Percentiles rank a stretch among this genome's conserved stretches.
These are phyloP conservation scores for Fusarium scirpi DNA, from an alignment of 2,329 filamentous ascomycete species.

Conservation along the genomic window DNA sequence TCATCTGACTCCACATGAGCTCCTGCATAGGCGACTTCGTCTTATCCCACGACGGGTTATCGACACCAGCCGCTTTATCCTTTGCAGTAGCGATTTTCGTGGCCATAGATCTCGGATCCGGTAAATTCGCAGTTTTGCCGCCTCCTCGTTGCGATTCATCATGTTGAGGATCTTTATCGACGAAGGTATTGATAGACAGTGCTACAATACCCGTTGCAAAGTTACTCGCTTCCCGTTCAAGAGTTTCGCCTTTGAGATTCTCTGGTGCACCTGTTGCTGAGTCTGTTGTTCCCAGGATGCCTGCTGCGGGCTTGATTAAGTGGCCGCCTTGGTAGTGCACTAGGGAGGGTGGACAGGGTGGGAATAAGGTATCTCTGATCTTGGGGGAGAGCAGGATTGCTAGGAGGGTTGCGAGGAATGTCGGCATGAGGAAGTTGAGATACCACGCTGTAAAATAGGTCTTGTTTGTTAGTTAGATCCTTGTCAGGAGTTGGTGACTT, in stretches of 20 bases:
- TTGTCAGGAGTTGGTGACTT: accelerated
- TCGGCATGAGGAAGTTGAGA: conserved; percentile 73
- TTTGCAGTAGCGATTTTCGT: conserved; percentile 57
- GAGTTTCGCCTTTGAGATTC: conserved; percentile 81
- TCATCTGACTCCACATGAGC: conserved; percentile 79
- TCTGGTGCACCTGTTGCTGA: conserved; percentile 83
- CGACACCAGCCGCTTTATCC: conserved; percentile 59
- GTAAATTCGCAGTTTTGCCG: conserved; percentile 49
- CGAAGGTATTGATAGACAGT: conserved; percentile 73
- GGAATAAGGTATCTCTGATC: conserved; percentile 72
- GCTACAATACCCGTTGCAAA: conserved; percentile 73
- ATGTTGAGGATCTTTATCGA: conserved; percentile 76
- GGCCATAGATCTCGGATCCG: conserved; percentile 48
- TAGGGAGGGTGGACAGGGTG: conserved; percentile 78
- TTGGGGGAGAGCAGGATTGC: conserved; percentile 73
- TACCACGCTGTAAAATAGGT: conserved; percentile 73
- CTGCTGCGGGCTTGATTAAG: conserved; percentile 78
- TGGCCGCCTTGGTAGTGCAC: conserved; percentile 75
- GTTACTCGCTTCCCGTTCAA: conserved; percentile 82
- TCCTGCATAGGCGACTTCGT: conserved; percentile 81
- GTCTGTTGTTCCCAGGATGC: conserved; percentile 77
- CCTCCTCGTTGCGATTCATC: conserved; percentile 58
- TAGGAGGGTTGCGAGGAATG: conserved; percentile 67
- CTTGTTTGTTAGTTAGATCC: conserved; percentile 56
- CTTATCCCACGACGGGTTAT: conserved; percentile 68